These are phyloP conservation scores for Naegleria gruberi DNA, from an alignment of 208 protist genomes.

Conservation along the genomic window DNA sequence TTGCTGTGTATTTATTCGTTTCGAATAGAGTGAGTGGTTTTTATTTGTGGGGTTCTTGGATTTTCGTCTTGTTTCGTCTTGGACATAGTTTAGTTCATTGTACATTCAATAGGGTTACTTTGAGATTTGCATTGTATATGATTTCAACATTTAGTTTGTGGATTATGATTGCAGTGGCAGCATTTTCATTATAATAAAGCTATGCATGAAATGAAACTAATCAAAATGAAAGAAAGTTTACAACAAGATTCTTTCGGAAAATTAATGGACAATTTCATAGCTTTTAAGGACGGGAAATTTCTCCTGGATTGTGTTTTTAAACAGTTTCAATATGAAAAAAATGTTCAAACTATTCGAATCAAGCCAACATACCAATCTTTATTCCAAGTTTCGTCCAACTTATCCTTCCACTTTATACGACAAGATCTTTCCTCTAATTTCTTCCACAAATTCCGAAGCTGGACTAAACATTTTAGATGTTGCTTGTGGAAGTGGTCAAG, in stretches of 20 bases:
- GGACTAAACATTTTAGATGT: background rate
- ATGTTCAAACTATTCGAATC: background rate
- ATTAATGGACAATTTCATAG: too few relatives aligned
- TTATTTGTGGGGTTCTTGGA: background rate
- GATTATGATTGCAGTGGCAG: background rate
- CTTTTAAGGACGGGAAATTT: too few relatives aligned
- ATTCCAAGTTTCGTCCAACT: background rate
- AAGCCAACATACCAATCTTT: background rate
- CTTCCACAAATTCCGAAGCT: background rate
- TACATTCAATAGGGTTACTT: background rate
- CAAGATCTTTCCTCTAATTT: background rate
- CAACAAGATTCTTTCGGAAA: too few relatives aligned
- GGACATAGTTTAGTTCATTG: background rate
- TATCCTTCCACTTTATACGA: background rate
- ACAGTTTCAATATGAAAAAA: too few relatives aligned
- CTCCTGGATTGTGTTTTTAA: too few relatives aligned
- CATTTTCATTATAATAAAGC: too few relatives aligned
- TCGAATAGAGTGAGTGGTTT: background rate
- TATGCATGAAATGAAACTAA: too few relatives aligned
- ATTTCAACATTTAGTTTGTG: background rate
- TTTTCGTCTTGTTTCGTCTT: background rate
- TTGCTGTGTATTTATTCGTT: background rate
- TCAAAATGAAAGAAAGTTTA: too few relatives aligned
- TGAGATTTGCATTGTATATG: background rate
- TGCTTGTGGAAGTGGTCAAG: constrained; percentile 1